Evolutionary conservation across 2,329 filamentous ascomycete species (phyloP), one percentile per base, ranked within the genome.

Genomic region (Colletotrichum sp.): DNA sequence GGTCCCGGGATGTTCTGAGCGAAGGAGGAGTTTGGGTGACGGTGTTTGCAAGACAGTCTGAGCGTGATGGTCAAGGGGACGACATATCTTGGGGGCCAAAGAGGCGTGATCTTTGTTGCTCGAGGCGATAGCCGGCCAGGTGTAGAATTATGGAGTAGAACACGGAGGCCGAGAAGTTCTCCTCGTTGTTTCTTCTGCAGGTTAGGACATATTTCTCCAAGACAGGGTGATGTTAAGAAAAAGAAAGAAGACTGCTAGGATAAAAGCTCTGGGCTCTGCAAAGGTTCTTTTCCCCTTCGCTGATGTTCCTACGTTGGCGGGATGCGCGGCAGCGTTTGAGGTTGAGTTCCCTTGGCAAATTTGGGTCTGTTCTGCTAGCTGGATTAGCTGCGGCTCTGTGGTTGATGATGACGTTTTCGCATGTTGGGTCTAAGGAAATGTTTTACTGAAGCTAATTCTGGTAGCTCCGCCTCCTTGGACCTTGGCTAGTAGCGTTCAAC

Each of bases 71-170:
- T 49, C 18, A 49, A 6, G 39, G 18, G 18, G 0, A 49, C 18
- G 18, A 4, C 18, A 12, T 49, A 1, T 49, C 39, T n/a, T 49
- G 39, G 39, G 18, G 18, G 0, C 18, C 18, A 12, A n/a, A 12
- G 39, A 49, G 9, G 18, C 39, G 39, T 44, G 18, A 10, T 0
- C 39, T n/a, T 44, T n/a, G 7, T 44, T 10, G 8, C 18, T 10
- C 5, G 16, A n/a, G 18, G 39, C 18, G 18, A 44, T n/a, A n/a
- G 10, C 18, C 18, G 10, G 18, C 39, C 39, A 49, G 39, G 6
- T n/a, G 39, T n/a, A 0, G 3, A n/a, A n/a, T n/a, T 5, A 6
- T 12, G 0, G 36, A n/a, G 39, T 0, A 49, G 39, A 7, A 49
- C 1, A 1, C 3, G 18, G 9, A n/a, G n/a, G n/a, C n/a, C 9